Percentiles rank a stretch among this genome's conserved stretches.
Conservation (phyloP, 306 rosid genomes). For the Vigna unguiculata region DNA sequence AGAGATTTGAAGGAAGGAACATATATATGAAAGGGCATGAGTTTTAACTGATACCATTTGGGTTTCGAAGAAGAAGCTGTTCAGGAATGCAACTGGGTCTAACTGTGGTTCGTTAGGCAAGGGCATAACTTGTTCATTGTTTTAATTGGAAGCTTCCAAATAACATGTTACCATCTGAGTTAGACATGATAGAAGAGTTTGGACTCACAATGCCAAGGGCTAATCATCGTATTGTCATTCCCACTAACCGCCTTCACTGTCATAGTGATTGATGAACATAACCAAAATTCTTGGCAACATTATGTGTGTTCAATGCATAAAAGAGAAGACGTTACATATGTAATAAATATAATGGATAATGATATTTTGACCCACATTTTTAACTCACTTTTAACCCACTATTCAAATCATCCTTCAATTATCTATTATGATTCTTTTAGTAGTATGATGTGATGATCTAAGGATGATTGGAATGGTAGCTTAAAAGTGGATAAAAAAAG, state of each 20-base stretch:
- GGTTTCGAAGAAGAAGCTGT: slow-evolving; percentile 27
- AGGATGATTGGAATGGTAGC: too few species aligned
- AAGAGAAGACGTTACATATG: too few species aligned
- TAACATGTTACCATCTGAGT: background rate
- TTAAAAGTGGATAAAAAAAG: too few species aligned
- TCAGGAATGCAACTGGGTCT: slow-evolving; percentile 37
- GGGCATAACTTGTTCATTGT: slow-evolving; percentile 27
- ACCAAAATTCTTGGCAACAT: too few species aligned
- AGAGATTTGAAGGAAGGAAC: slow-evolving; percentile 45
- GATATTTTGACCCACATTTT: too few species aligned
- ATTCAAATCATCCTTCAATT: too few species aligned
- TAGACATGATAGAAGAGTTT: slow-evolving; percentile 38
- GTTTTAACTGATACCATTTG: slow-evolving; percentile 38
- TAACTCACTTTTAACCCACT: too few species aligned
- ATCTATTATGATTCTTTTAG: too few species aligned
- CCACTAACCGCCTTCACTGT: background rate
- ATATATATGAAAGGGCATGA: slow-evolving; percentile 44
- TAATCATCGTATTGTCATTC: slow-evolving; percentile 1
- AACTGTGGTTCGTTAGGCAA: background rate
- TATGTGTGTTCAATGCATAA: too few species aligned
- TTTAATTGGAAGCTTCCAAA: slow-evolving; percentile 38
- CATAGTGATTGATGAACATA: background rate
- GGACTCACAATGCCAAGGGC: slow-evolving; percentile 30
- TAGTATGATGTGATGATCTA: too few species aligned
- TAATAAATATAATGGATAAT: too few species aligned